Evolutionary conservation across 192 early-diverging fungal species (phyloP), one percentile per base, ranked within the genome.

Genomic region (Jimgerdemannia lactiflua): DNA sequence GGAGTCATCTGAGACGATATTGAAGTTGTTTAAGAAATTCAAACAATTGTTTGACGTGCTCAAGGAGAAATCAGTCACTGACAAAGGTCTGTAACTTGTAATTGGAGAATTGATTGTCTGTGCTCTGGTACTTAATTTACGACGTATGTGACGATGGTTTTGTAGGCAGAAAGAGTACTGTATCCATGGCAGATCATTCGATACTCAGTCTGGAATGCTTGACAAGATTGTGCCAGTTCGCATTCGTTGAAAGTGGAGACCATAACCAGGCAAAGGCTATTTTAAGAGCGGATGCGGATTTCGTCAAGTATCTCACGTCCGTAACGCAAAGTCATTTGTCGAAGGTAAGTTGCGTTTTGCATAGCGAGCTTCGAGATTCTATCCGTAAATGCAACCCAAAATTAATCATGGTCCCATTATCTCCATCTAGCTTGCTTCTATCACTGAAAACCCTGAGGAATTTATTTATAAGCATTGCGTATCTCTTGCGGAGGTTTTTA

Each of bases 11-110:
- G 79, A 87, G 20, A 29, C 76, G 1, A 84, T 88, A 2, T 49
- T 85, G 20, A 77, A 78, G 14, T 43, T 89, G 8, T 89, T 86
- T 66, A 79, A 80, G 17, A 86, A 82, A 67, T 82, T 84, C 65
- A 81, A 79, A 43, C 77, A 70, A 18, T 43, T 89, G 20, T 71
- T 80, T 41, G 78, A 80, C 9, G 73, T 89, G 59, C 44, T 88
- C 9, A 81, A 80, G 14, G 85, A 88, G 43, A 86, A 84, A 43
- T 73, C 79, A 4, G 69, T 76, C 4, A 81, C 78, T 69, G 78
- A 75, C 41, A 77, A 79, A 83, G 85, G 87, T 86, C 75, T 70
- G 66, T 39, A 29, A 29, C 63, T 41, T 40, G 69, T 49, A n/a
- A 0, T 64, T 59, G 17, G 19, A 71, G 29, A 1, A 29, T 29